Percentiles rank a stretch among this genome's conserved stretches.
These are phyloP conservation scores for Dichomitus squalens DNA, from an alignment of 1,284 basidiomycete genomes.

Conservation along the genomic window DNA sequence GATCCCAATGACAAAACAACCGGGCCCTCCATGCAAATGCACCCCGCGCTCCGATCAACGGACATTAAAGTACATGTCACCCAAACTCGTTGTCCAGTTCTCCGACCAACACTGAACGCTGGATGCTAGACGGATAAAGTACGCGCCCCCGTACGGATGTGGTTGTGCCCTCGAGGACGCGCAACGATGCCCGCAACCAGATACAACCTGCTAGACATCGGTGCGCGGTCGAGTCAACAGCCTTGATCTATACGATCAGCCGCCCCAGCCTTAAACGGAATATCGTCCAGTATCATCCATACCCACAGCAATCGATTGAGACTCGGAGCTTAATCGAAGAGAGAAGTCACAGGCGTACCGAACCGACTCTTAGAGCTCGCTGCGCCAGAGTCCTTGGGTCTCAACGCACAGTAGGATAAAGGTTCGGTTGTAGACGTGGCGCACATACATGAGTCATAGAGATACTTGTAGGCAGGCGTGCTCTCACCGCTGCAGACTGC, in stretches of 20 bases:
- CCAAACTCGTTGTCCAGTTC: neutral
- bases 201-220: neutral
- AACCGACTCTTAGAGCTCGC: constrained; percentile 3
- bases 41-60: constrained; percentile 21
- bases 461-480: neutral
- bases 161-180: constrained; percentile 1
- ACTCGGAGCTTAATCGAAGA: neutral
- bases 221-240: constrained; percentile 4
- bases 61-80: constrained; percentile 5
- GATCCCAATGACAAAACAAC: neutral
- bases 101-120: neutral
- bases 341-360: constrained; percentile 10
- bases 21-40: too few species aligned
- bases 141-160: neutral
- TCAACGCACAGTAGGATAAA: neutral
- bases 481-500: constrained; percentile 1
- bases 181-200: constrained; percentile 4
- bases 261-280: neutral
- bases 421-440: constrained; percentile 1
- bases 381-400: constrained; percentile 10
- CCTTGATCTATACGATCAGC: neutral
- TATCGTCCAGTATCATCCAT: too few species aligned
- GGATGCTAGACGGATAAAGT: neutral
- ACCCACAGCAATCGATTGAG: too few species aligned
- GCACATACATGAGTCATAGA: constrained; percentile 5